Conservation (phyloP, 352 stramenopile genomes). For the Globisporangium nodosum region DNA sequence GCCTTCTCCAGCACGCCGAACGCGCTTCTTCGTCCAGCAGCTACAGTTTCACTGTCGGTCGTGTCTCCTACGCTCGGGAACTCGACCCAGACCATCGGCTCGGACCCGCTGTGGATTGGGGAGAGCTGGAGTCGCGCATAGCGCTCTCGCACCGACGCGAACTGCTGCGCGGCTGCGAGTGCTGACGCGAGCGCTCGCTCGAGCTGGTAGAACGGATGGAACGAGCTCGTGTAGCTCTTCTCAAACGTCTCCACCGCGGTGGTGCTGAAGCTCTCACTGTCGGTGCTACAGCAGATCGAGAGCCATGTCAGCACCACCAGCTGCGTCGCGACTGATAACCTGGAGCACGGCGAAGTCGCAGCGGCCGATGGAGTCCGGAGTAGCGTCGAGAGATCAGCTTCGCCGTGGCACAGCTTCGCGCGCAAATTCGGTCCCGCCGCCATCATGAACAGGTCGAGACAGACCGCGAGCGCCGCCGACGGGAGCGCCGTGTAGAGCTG, state of each 20-base stretch:
- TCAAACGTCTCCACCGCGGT: slow-evolving; percentile 12
- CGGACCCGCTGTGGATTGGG: not conserved
- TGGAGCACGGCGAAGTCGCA: too few relatives aligned
- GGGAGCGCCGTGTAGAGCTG: slow-evolving; percentile 46
- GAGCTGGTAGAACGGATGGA: slow-evolving; percentile 56
- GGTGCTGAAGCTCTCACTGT: not conserved
- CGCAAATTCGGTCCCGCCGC: slow-evolving; percentile 51
- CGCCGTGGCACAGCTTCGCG: slow-evolving; percentile 68
- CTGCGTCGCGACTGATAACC: slow-evolving; percentile 22
- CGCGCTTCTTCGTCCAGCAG: not conserved
- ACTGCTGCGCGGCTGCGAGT: slow-evolving; percentile 11
- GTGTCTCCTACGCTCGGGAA: slow-evolving; percentile 9
- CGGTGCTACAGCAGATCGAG: slow-evolving; percentile 14
- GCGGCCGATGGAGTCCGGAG: not conserved
- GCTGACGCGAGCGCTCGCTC: slow-evolving; percentile 16
- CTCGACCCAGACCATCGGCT: slow-evolving; percentile 15
- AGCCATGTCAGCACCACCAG: slow-evolving; percentile 32
- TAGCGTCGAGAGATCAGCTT: slow-evolving; percentile 37
- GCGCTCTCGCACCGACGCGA: slow-evolving; percentile 16
- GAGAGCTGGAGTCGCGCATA: slow-evolving; percentile 22
- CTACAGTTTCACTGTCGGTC: not conserved
- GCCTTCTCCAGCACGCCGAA: not conserved
- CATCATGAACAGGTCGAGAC: slow-evolving; percentile 80
- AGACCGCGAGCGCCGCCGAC: slow-evolving; percentile 28
- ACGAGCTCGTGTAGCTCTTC: slow-evolving; percentile 25